Conservation (phyloP, 139 green algal species). For the Gonium pectorale region DNA sequence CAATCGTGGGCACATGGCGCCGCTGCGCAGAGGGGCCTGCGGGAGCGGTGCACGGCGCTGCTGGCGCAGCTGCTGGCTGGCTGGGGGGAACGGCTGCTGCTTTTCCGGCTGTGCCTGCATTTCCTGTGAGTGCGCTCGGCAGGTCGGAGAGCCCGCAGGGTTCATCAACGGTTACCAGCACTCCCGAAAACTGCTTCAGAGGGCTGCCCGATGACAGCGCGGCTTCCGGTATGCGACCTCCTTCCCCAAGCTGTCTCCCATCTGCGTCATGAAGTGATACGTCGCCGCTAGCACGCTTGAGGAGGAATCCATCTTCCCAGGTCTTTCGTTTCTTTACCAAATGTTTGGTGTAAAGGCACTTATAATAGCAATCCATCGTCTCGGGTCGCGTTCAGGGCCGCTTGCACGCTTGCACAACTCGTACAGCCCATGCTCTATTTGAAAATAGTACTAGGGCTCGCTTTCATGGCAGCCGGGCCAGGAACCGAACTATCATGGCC, state of each 20-base stretch:
- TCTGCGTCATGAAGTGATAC: background rate
- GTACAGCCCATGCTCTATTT: too few species aligned
- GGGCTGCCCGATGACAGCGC: background rate
- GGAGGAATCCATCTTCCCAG: constrained; percentile 23
- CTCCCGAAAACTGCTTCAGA: background rate
- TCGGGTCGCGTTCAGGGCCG: too few species aligned
- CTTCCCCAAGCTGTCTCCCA: background rate
- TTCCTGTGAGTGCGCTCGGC: too few species aligned
- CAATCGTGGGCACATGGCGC: too few species aligned
- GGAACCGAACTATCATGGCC: too few species aligned
- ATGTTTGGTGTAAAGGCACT: constrained; percentile 36
- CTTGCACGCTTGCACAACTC: too few species aligned
- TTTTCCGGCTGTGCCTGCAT: background rate
- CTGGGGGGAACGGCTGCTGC: background rate
- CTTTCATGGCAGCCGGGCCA: too few species aligned
- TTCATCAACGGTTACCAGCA: constrained; percentile 11
- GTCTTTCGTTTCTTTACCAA: constrained; percentile 32
- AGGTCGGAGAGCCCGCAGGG: background rate
- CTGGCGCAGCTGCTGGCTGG: too few species aligned
- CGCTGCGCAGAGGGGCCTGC: too few species aligned
- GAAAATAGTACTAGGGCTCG: too few species aligned
- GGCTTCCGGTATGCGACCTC: background rate
- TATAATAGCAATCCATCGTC: constrained; percentile 2
- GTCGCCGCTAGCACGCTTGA: background rate
- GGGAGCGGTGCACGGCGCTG: too few species aligned